Conservation (phyloP, 371 early-diverging fungal species). For the Lichtheimia corymbifera region DNA sequence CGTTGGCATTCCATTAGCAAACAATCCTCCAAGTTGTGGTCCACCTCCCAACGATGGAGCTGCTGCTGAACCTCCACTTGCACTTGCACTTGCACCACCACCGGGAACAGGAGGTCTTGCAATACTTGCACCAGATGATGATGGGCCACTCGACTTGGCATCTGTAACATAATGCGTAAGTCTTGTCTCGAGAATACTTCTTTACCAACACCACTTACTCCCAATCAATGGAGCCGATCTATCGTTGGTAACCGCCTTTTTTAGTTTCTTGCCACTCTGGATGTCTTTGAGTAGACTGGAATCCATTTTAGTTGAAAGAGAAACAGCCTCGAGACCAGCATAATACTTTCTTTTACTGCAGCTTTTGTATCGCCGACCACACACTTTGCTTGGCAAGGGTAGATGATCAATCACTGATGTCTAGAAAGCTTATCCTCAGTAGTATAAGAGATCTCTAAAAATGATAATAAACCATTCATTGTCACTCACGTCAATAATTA, state of each 20-base stretch:
- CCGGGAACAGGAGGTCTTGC: conserved; percentile 44
- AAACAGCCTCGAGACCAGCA: no score
- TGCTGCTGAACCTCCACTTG: conserved; percentile 17
- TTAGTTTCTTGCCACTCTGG: conserved; percentile 73
- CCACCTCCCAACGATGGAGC: conserved; percentile 26
- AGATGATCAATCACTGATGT: no score
- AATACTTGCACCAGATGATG: conserved; percentile 18
- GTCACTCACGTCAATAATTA: no score
- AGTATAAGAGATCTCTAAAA: no score
- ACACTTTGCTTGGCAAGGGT: no score
- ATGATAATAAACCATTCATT: no score
- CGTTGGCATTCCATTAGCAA: conserved; percentile 70
- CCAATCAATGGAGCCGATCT: conserved; percentile 65
- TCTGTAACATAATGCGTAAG: conserved; percentile 10
- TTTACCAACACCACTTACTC: conserved; percentile 25
- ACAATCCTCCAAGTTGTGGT: conserved; percentile 59
- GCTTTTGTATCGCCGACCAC: no score
- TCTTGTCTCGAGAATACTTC: background rate
- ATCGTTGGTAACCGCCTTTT: conserved; percentile 82
- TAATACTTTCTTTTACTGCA: no score
- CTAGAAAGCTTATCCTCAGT: no score
- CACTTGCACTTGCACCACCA: background rate
- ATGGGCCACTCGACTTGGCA: conserved; percentile 15
- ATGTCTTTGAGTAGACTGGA: conserved; percentile 70
- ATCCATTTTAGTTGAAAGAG: conserved; percentile 26